Base-by-base conservation (phyloP, 1,284 basidiomycete species). In the Cystobasidium pallidum region DNA sequence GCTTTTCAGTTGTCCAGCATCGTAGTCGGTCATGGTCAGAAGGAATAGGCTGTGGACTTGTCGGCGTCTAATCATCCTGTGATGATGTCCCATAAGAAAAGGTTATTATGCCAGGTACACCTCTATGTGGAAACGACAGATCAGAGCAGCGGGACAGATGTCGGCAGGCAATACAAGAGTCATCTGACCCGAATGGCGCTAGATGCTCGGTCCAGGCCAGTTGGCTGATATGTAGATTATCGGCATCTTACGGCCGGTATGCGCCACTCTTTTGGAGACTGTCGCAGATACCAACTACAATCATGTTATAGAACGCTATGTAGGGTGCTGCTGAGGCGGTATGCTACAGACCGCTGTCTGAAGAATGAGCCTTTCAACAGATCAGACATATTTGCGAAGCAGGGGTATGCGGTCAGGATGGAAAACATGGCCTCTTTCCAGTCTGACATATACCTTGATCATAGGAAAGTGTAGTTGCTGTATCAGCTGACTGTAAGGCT, bases 381-480 rank as follows among this genome's bases (percentile, higher is more conserved):
- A 45, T 45, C 43, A 67, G 3, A 54, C 58, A 26, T 61, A 49
- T 43, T 70, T 70, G 1, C 67, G 67, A 21, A 70, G 41, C 19
- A 71, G 28, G 11, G 68, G 59, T 15, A 71, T 41, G 24, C 61
- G 49, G 30, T 67, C 74, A 8, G 72, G 28, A 55, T 77, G 77
- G 2, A 77, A 39, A 13, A 77, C 28, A 39, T 78, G 77, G 0
- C 76, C 76, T 7, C 77, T 47, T 58, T 77, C 76, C n/a, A 73
- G 57, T 4, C 63, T 68, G 0, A 72, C 70, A 21, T 75, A 78
- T 0, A 65, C 45, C 30, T 75, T 7, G 6, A 57, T 36, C 19
- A n/a, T 41, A 30, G 6, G 32, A 15, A 6, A 13, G 54, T n/a
- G 17, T 6, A 34, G 26, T n/a, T n/a, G n/a, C 10, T 32, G 2